A percentile compares a stretch with the other conserved stretches of the same genome.
phyloP scores from a whole-genome alignment of 768 basidiomycete genomes.

The Suillus spraguei region DNA sequence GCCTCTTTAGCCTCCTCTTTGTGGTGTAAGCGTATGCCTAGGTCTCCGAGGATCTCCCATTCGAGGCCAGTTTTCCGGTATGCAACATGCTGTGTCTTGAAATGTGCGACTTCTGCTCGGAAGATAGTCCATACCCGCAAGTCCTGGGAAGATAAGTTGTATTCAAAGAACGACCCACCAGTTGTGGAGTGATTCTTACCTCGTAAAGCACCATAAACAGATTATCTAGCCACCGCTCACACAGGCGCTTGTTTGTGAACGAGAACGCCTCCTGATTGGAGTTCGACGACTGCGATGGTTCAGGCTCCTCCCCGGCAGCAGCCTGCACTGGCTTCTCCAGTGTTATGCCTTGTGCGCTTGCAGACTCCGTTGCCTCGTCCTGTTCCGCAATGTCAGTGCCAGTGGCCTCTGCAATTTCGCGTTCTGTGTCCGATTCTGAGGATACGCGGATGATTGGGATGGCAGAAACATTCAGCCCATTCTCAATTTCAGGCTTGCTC shows the following conservation, averaged over 20 bases:
- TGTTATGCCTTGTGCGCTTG: conserved; percentile 27
- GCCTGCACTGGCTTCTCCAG: conserved; percentile 48
- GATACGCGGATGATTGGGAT: conserved; percentile 84
- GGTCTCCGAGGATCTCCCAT: conserved; percentile 97
- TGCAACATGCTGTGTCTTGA: conserved; percentile 97
- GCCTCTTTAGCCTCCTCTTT: conserved; percentile 99
- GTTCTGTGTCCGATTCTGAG: conserved; percentile 62
- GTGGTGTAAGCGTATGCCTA: conserved; percentile 92
- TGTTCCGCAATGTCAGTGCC: conserved; percentile 33
- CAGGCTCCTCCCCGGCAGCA: conserved; percentile 36
- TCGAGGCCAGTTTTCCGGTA: conserved; percentile 96
- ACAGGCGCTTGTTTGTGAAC: conserved; percentile 95
- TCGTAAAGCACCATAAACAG: conserved; percentile 98
- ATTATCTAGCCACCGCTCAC: conserved; percentile 98
- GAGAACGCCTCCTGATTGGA: conserved; percentile 68
- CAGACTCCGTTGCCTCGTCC: conserved; percentile 38
- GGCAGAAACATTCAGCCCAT: conserved; percentile 14
- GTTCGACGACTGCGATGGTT: conserved; percentile 25
- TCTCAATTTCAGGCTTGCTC: conserved; percentile 13
- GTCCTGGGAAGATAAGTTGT: conserved; percentile 56
- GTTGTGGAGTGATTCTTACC: conserved; percentile 44
- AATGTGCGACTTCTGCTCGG: conserved; percentile 97
- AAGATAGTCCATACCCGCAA: conserved; percentile 98
- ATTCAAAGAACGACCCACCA: background rate
- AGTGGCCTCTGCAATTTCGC: conserved; percentile 32